Percentiles rank a stretch among this genome's conserved stretches.
phyloP scores from a whole-genome alignment of 192 early-diverging fungal genomes.

The Podila minutissima region DNA sequence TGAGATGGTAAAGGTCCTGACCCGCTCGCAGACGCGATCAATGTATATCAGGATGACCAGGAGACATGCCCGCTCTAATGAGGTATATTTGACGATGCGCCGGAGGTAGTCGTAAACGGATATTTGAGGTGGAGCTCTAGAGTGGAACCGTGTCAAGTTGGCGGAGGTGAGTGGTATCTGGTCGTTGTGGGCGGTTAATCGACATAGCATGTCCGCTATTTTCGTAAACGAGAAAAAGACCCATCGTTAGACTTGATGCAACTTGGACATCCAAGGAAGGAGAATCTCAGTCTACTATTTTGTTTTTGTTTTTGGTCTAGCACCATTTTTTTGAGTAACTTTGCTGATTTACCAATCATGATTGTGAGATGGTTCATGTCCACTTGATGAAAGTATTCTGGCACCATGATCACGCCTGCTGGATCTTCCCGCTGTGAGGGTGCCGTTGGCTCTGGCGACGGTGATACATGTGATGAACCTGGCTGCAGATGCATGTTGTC shows the following conservation, averaged over 20 bases:
- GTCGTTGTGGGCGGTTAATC: conserved; percentile 68
- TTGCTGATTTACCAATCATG: conserved; percentile 55
- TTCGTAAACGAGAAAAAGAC: background rate
- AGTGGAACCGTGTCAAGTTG: conserved; percentile 94
- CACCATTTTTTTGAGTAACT: background rate
- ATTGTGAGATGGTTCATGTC: conserved; percentile 61
- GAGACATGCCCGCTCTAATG: conserved; percentile 88
- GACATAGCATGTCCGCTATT: conserved; percentile 68
- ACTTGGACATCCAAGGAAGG: background rate
- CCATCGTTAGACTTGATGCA: background rate
- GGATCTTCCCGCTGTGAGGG: conserved; percentile 25
- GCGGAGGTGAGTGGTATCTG: conserved; percentile 65
- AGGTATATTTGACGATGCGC: conserved; percentile 92
- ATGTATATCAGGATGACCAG: conserved; percentile 93
- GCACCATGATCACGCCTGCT: conserved; percentile 43
- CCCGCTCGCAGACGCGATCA: conserved; percentile 83
- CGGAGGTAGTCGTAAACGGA: conserved; percentile 88
- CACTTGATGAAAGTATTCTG: conserved; percentile 58
- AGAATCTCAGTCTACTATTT: conserved; percentile 5
- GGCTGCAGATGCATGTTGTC: conserved; percentile 39
- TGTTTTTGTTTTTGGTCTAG: background rate
- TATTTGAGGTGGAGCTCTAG: conserved; percentile 89
- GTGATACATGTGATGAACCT: conserved; percentile 31
- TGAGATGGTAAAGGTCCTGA: conserved; percentile 88
- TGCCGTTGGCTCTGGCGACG: conserved; percentile 45